Percentiles rank a stretch among this genome's conserved stretches.
phyloP scores from a whole-genome alignment of 106 monocot genomes.

The Gastrodia elata region DNA sequence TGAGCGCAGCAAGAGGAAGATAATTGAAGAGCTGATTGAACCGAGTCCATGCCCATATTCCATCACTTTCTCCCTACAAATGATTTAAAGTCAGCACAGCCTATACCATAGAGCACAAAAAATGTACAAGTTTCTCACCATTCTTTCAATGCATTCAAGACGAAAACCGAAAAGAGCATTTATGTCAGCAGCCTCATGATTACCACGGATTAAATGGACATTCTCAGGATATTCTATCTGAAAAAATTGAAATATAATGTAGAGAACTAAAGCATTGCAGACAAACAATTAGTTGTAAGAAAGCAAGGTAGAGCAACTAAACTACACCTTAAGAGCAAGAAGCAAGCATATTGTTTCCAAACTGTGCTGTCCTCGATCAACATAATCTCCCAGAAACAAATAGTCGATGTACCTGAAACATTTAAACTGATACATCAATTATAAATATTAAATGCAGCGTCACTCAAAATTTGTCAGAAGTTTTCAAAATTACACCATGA shows the following conservation, averaged over 20 bases:
- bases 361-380: slow-evolving; percentile 95
- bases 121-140: slow-evolving; percentile 43
- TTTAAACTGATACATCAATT: neutral
- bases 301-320: neutral
- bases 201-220: slow-evolving; percentile 90
- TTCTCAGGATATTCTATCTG: slow-evolving; percentile 99
- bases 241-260: neutral
- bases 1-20: slow-evolving; percentile 86
- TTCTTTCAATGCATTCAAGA: slow-evolving; percentile 96
- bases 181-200: slow-evolving; percentile 98
- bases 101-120: neutral
- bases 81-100: slow-evolving; percentile 9
- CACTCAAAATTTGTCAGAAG: neutral
- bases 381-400: slow-evolving; percentile 98
- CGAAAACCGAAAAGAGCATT: slow-evolving; percentile 99
- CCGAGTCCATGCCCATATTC: slow-evolving; percentile 97
- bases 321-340: slow-evolving; percentile 90
- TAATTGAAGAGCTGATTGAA: slow-evolving; percentile 94
- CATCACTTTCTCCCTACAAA: slow-evolving; percentile 92
- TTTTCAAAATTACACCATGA: neutral
- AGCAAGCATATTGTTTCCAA: slow-evolving; percentile 93
- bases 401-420: slow-evolving; percentile 92
- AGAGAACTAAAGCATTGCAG: neutral
- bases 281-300: neutral
- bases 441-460: slow-evolving; percentile 1